Percentiles rank a stretch among this genome's conserved stretches.
These are phyloP conservation scores for Hygrocybe punicea DNA, from an alignment of 768 basidiomycete genomes.

Conservation along the genomic window DNA sequence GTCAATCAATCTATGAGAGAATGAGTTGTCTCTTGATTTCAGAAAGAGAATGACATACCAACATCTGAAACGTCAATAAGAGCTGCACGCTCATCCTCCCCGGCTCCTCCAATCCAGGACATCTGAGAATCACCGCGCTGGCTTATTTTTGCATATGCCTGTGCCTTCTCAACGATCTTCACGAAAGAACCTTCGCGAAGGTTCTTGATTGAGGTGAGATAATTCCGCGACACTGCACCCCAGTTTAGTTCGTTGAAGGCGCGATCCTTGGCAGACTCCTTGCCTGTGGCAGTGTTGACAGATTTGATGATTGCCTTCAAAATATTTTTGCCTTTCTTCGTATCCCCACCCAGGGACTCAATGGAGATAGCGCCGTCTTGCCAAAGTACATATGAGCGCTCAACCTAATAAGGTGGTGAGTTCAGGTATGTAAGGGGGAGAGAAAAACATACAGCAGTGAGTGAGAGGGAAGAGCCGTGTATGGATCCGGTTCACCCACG, in stretches of 20 bases:
- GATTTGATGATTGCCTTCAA: not conserved
- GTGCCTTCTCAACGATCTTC: not conserved
- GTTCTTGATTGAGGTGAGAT: not conserved
- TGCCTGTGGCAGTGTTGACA: not conserved
- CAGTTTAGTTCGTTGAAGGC: not conserved
- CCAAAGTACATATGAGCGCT: conserved; percentile 1
- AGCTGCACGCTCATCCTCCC: not conserved
- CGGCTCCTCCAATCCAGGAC: not conserved
- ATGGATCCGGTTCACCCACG: not conserved
- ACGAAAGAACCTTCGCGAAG: not conserved
- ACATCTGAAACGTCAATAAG: not conserved
- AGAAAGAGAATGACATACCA: not conserved
- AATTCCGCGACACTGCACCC: not conserved
- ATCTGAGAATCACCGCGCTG: not conserved
- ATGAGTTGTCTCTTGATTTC: not conserved
- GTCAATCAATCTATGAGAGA: not conserved
- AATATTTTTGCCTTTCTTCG: too few species aligned
- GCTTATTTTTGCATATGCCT: not conserved
- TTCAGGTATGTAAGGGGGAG: not conserved
- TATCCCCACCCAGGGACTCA: not conserved
- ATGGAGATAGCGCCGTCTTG: not conserved
- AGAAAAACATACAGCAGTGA: not conserved
- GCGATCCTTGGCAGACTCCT: not conserved
- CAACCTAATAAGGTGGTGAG: conserved; percentile 1
- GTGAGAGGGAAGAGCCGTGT: not conserved